These are phyloP conservation scores for Lachnellula subtilissima DNA, from an alignment of 2,329 filamentous ascomycete species.

Conservation along the genomic window DNA sequence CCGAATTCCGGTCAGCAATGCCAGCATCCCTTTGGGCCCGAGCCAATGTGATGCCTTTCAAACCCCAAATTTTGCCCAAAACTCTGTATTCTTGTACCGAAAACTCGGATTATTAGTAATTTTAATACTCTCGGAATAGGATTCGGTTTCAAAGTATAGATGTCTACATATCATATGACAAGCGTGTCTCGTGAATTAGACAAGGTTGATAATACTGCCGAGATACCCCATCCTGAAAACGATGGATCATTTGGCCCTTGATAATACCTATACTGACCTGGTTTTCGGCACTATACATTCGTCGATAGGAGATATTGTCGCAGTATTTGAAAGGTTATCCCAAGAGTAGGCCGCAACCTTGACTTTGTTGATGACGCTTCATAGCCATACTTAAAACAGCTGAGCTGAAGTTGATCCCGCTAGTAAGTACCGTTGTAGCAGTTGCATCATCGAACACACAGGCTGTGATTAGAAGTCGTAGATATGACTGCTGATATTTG, in stretches of 20 bases:
- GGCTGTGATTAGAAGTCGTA: background rate
- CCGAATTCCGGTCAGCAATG: constrained; percentile 12
- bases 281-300: background rate
- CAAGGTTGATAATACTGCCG: too few relatives aligned
- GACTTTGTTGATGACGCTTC: constrained; percentile 11
- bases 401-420: constrained; percentile 3
- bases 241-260: constrained; percentile 1
- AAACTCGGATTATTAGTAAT: too few relatives aligned
- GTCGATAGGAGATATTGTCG: background rate
- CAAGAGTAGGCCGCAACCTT: constrained; percentile 4
- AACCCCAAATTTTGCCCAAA: background rate
- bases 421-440: background rate
- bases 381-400: constrained; percentile 15
- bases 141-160: too few relatives aligned
- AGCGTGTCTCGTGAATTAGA: background rate
- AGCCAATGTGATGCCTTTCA: background rate
- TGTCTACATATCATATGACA: too few relatives aligned
- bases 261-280: constrained; percentile 10
- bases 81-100: background rate
- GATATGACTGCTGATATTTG: background rate
- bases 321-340: constrained; percentile 1
- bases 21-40: constrained; percentile 1
- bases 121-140: too few relatives aligned
- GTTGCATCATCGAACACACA: constrained; percentile 3
- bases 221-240: background rate